A percentile compares a stretch with the other conserved stretches of the same genome.
These are phyloP conservation scores for Ottelia alismoides DNA, from an alignment of 106 monocot genomes.

Conservation along the genomic window DNA sequence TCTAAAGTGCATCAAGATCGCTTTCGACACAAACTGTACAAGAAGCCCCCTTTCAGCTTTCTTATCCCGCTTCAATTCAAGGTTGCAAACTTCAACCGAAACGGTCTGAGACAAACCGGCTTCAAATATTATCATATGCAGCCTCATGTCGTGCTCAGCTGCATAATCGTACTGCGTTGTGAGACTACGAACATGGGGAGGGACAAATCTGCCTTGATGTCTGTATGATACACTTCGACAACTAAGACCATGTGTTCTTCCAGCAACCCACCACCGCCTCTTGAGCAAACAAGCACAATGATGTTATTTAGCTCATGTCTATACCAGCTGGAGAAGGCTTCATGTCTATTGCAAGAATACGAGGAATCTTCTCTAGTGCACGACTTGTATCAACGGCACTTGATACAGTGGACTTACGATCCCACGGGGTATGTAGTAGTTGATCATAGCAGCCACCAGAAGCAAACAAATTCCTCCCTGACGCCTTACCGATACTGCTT, in stretches of 20 bases:
- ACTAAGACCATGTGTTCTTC: slow-evolving; percentile 85
- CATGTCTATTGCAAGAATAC: slow-evolving; percentile 44
- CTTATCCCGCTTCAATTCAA: too few species aligned
- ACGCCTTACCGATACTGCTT: slow-evolving; percentile 28
- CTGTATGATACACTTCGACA: slow-evolving; percentile 77
- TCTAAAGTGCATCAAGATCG: too few species aligned
- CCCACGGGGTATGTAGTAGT: slow-evolving; percentile 55
- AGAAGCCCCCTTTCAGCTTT: too few species aligned
- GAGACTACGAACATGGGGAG: slow-evolving; percentile 64
- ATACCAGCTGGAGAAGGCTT: slow-evolving; percentile 39
- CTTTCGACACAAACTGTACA: too few species aligned
- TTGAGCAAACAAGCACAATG: slow-evolving; percentile 86
- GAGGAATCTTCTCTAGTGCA: slow-evolving; percentile 85
- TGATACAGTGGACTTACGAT: slow-evolving; percentile 63
- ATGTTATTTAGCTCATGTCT: slow-evolving; percentile 44
- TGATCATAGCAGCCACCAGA: slow-evolving; percentile 87
- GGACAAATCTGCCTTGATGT: slow-evolving; percentile 92
- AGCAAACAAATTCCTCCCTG: slow-evolving; percentile 59
- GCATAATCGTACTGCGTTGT: slow-evolving; percentile 98
- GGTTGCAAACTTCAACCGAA: slow-evolving; percentile 58
- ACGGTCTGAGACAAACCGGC: slow-evolving; percentile 63
- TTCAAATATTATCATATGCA: slow-evolving; percentile 80
- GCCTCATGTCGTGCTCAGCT: slow-evolving; percentile 81
- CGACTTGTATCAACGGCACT: slow-evolving; percentile 85
- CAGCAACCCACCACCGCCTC: slow-evolving; percentile 87